A percentile compares a stretch with the other conserved stretches of the same genome.
These are phyloP conservation scores for Termitomyces sp. DNA, from an alignment of 768 basidiomycete species.

Conservation along the genomic window DNA sequence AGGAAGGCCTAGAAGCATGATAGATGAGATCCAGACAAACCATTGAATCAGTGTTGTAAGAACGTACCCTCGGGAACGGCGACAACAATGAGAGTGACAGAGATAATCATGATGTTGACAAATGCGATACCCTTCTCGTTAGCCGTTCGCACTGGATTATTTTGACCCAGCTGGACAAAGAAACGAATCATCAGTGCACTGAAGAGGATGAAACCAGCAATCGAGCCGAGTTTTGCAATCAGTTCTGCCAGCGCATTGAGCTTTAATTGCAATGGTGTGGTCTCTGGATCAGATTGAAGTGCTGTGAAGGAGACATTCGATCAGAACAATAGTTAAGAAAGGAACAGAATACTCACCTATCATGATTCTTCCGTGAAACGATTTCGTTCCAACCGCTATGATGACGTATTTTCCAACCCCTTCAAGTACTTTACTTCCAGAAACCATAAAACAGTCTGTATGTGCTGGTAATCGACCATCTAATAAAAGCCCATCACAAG, in stretches of 20 bases:
- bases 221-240: constrained; percentile 87
- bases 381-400: constrained; percentile 86
- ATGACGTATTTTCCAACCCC: constrained; percentile 92
- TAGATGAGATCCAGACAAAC: not conserved
- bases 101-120: constrained; percentile 89
- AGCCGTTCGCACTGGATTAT: constrained; percentile 54
- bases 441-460: constrained; percentile 87
- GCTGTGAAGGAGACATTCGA: constrained; percentile 36
- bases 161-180: constrained; percentile 73
- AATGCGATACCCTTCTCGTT: constrained; percentile 86
- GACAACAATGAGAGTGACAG: constrained; percentile 71
- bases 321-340: not conserved
- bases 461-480: constrained; percentile 40
- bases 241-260: constrained; percentile 88
- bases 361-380: constrained; percentile 96
- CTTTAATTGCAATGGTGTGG: constrained; percentile 92
- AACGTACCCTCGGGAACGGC: constrained; percentile 42
- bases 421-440: constrained; percentile 90
- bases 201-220: constrained; percentile 88
- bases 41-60: constrained; percentile 14
- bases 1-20: constrained; percentile 59
- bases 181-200: constrained; percentile 85
- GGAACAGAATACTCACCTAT: constrained; percentile 53
- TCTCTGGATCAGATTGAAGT: constrained; percentile 78
- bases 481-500: not conserved